Percentiles rank a stretch among this genome's conserved stretches.
These are phyloP conservation scores for Gymnopilus dilepis DNA, from an alignment of 768 basidiomycete genomes.

Conservation along the genomic window DNA sequence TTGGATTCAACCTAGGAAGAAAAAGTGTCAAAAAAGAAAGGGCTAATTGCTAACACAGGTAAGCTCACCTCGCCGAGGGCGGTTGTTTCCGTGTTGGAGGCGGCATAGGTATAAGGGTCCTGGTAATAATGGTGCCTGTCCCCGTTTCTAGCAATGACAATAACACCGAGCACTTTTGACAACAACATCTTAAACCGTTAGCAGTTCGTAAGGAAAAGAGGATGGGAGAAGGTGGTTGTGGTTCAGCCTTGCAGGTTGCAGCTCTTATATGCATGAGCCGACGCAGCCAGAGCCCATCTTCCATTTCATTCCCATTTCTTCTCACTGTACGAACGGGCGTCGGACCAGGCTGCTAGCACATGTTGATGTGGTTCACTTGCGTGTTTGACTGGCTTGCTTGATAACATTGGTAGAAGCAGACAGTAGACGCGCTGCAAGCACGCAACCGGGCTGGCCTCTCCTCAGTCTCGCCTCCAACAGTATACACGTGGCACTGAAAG, in stretches of 20 bases:
- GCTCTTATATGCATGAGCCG: neutral
- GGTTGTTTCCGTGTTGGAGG: slow-evolving; percentile 68
- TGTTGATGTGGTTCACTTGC: slow-evolving; percentile 27
- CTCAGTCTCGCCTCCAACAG: slow-evolving; percentile 16
- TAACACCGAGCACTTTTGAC: slow-evolving; percentile 75
- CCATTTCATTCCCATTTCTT: slow-evolving; percentile 21
- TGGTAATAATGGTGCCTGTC: slow-evolving; percentile 74
- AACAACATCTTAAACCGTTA: slow-evolving; percentile 40
- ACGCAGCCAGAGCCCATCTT: slow-evolving; percentile 11
- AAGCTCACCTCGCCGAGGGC: slow-evolving; percentile 72
- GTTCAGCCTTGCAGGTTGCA: slow-evolving; percentile 19
- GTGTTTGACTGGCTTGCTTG: slow-evolving; percentile 13
- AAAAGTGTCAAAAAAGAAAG: neutral
- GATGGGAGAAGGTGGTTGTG: slow-evolving; percentile 26
- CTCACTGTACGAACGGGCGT: slow-evolving; percentile 15
- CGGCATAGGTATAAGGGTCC: slow-evolving; percentile 70
- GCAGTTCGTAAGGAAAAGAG: slow-evolving; percentile 19
- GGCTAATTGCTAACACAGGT: neutral
- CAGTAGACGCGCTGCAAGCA: slow-evolving; percentile 3
- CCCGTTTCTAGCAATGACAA: slow-evolving; percentile 81
- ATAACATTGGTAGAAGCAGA: slow-evolving; percentile 25
- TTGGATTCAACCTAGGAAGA: slow-evolving; percentile 64
- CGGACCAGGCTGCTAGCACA: slow-evolving; percentile 27
- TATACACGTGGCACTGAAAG: slow-evolving; percentile 16
- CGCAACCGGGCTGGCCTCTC: slow-evolving; percentile 13